phyloP scores from a whole-genome alignment of 352 stramenopile genomes.

The Pythium aphanidermatum region DNA sequence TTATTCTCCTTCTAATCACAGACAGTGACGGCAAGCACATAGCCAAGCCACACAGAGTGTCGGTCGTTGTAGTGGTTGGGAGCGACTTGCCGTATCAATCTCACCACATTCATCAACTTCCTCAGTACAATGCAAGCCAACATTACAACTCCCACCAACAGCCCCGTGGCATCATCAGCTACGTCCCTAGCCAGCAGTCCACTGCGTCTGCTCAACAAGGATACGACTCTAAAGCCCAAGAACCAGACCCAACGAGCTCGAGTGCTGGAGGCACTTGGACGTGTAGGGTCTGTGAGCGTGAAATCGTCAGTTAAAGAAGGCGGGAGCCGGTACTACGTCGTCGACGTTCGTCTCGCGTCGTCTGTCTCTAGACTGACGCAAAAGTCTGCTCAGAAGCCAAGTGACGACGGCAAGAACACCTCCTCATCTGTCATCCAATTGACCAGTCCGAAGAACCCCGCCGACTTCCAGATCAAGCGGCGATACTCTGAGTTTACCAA shows the following conservation, averaged over 20 bases:
- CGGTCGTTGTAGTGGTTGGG: too few relatives aligned
- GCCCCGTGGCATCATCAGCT: background rate
- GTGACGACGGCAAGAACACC: background rate
- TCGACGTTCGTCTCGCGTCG: slow-evolving; percentile 3
- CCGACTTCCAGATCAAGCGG: slow-evolving; percentile 6
- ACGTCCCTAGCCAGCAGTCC: background rate
- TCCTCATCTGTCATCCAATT: background rate
- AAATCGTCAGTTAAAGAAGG: slow-evolving; percentile 2
- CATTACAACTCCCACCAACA: background rate
- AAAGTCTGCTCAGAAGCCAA: background rate
- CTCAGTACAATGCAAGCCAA: too few relatives aligned
- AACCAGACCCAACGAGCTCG: slow-evolving; percentile 8
- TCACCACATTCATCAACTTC: too few relatives aligned
- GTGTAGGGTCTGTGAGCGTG: slow-evolving; percentile 6
- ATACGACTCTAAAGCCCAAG: slow-evolving; percentile 3
- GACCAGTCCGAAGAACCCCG: background rate
- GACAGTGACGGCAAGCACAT: too few relatives aligned
- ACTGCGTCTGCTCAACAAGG: slow-evolving; percentile 1
- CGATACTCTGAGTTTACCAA: slow-evolving; percentile 12
- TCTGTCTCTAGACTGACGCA: too few relatives aligned
- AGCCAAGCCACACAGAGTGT: too few relatives aligned
- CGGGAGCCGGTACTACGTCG: slow-evolving; percentile 10
- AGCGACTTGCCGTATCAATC: too few relatives aligned
- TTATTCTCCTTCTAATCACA: too few relatives aligned
- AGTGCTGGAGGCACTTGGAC: slow-evolving; percentile 1